A percentile compares a stretch with the other conserved stretches of the same genome.
These are phyloP conservation scores for Trifolium dubium DNA, from an alignment of 306 rosid species.

Conservation along the genomic window DNA sequence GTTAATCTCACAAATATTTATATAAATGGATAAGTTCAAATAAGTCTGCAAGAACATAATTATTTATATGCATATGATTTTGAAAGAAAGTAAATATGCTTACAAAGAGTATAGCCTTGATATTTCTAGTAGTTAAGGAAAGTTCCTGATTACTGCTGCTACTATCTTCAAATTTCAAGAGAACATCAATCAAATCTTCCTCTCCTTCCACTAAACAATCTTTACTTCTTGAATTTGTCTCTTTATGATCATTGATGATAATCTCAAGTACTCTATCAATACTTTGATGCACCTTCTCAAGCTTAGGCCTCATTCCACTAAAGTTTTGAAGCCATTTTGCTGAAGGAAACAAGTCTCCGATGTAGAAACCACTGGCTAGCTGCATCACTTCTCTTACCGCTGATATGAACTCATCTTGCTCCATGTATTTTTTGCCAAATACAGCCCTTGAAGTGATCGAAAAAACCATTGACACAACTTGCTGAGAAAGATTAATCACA, in stretches of 20 bases:
- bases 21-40: no score
- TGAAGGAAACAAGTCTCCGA: neutral
- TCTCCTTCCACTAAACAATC: neutral
- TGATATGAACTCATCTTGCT: neutral
- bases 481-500: neutral
- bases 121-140: neutral
- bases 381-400: neutral
- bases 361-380: neutral
- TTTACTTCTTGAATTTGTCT: neutral
- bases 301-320: neutral
- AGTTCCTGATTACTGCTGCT: neutral
- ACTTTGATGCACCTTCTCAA: neutral
- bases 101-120: neutral
- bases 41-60: neutral
- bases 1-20: no score
- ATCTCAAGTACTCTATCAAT: neutral
- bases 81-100: neutral
- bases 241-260: neutral
- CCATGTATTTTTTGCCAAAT: neutral
- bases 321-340: neutral
- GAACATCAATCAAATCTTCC: neutral
- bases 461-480: neutral
- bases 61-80: neutral
- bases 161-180: neutral
- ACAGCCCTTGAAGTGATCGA: neutral